Evolutionary conservation across 116 monocot genomes (phyloP), one percentile per base, ranked within the genome.

Genomic region (Zostera marina): DNA sequence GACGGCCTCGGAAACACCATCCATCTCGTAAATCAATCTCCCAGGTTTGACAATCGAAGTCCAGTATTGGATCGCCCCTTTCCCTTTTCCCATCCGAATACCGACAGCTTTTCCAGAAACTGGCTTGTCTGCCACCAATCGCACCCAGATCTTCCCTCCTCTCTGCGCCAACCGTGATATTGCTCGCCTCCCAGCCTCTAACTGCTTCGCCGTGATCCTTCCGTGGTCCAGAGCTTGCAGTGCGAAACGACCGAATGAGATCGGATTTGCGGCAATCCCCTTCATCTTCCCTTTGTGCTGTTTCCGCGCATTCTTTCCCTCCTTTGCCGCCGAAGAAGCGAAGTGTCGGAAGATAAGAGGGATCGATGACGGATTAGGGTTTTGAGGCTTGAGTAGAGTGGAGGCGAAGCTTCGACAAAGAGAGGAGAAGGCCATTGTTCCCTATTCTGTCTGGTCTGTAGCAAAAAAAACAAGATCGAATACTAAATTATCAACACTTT

Each of bases 21-120:
- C 66, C 66, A 66, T 56, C 56, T 66, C 66, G 26, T 66, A 66
- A 17, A 66, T 55, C 53, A 66, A 53, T 44, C 56, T 54, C 24
- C 66, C 66, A 1, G 66, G 66, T 39, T 66, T 66, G n/a, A 66
- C 56, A n/a, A 66, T 57, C 21, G 66, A 44, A 8, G 66, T 47
- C 66, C 66, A 66, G 66, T 66, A 56, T 39, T 66, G 66, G 10
- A 66, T 66, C n/a, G 66, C 66, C 0, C 66, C 66, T 47, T 66
- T 66, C n/a, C 66, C 66, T 44, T 66, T 66, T 32, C 66, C 66
- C 66, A 66, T 66, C 23, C 66, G 66, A 32, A 66, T 66, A 44
- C 66, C 66, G 10, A 66, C 66, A 1, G 66, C 55, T 56, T 66
- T 66, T 1, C 66, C 66, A 11, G 66, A 56, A 42, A 66, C 66